Percentiles rank a stretch among this genome's conserved stretches.
Conservation (phyloP, 352 stramenopile species). For the Globisporangium mamillatum region DNA sequence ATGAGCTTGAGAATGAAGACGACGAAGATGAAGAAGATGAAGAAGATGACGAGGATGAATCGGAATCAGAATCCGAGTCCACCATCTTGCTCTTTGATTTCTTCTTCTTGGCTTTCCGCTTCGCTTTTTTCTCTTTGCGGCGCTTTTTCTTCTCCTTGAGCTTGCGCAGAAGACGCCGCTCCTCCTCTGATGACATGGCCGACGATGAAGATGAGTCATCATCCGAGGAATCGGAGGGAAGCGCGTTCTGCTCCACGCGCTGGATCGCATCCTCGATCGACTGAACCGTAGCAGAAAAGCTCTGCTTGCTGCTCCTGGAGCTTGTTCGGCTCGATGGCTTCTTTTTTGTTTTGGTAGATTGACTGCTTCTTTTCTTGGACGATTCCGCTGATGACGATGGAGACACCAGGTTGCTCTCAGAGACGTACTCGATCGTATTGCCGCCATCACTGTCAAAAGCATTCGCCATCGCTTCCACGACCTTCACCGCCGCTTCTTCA, state of each 20-base stretch:
- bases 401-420: constrained; percentile 8
- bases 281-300: background rate
- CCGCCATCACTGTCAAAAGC: constrained; percentile 9
- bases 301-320: constrained; percentile 14
- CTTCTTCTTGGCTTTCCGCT: constrained; percentile 21
- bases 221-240: constrained; percentile 33
- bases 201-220: constrained; percentile 11
- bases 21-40: constrained; percentile 15
- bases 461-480: background rate
- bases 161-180: constrained; percentile 17
- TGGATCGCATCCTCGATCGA: constrained; percentile 16
- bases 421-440: constrained; percentile 21
- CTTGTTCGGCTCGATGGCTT: constrained; percentile 17
- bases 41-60: constrained; percentile 9
- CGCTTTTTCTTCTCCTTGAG: constrained; percentile 25
- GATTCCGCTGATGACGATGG: background rate
- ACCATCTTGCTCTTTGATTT: constrained; percentile 8
- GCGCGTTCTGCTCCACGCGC: constrained; percentile 31
- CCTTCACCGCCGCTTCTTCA: constrained; percentile 18
- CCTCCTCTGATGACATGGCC: constrained; percentile 17
- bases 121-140: constrained; percentile 18
- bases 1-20: constrained; percentile 8
- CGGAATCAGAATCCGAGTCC: constrained; percentile 13
- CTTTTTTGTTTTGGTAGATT: background rate
- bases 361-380: background rate